Evolutionary conservation across 2,329 filamentous ascomycete species (phyloP).

Genomic region (Plectosphaerella plurivora): DNA sequence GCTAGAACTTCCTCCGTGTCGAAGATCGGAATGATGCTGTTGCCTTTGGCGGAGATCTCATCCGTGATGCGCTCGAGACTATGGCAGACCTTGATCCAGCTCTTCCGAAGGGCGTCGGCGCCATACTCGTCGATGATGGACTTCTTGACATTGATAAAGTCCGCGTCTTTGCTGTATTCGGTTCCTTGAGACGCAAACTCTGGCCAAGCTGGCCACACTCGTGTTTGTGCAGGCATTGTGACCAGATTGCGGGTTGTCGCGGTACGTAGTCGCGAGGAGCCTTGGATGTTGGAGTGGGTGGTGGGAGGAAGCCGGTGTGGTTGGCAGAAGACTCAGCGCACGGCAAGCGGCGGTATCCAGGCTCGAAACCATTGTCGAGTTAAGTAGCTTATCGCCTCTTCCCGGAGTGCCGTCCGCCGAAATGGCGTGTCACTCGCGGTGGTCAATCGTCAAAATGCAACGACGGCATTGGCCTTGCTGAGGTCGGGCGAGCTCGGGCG

Average conservation of each 20-base stretch:
- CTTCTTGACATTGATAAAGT: conserved; percentile 23
- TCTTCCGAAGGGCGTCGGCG: conserved; percentile 22
- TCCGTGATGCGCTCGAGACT: conserved; percentile 27
- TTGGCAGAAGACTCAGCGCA: not conserved
- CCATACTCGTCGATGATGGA: conserved; percentile 30
- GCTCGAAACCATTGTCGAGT: not conserved
- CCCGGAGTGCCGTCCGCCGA: not conserved
- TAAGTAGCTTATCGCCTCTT: not conserved
- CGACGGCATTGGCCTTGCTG: not conserved
- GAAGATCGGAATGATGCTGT: conserved; percentile 25
- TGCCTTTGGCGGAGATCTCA: conserved; percentile 27
- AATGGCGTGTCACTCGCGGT: not conserved
- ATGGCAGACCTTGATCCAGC: conserved; percentile 33
- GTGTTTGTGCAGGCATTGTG: conserved; percentile 13
- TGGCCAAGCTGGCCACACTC: conserved; percentile 18
- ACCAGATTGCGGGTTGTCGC: not conserved
- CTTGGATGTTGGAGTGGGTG: not conserved
- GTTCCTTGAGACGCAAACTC: conserved; percentile 12
- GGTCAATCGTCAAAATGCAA: not conserved
- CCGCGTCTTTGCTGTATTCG: conserved; percentile 12
- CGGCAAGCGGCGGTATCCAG: no score
- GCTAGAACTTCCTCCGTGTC: conserved; percentile 20
- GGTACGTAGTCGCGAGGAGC: not conserved
- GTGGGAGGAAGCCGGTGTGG: not conserved
- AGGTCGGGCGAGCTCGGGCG: conserved; percentile 6